A percentile compares a stretch with the other conserved stretches of the same genome.
These are phyloP conservation scores for Raphanus hybrid DNA, from an alignment of 441 rosid genomes.

Conservation along the genomic window DNA sequence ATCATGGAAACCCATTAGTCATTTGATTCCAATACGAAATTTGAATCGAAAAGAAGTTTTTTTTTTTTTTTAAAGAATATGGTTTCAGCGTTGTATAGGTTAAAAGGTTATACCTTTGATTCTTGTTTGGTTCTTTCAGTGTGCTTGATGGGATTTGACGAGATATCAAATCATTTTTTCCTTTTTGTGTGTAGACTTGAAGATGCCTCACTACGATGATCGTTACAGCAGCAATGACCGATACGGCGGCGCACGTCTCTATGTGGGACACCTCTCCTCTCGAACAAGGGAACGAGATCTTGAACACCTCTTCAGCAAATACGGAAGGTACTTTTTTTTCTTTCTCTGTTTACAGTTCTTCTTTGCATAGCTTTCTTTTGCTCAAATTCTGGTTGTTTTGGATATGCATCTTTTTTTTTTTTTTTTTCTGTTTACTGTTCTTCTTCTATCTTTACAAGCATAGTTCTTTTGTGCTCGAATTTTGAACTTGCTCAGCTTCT, in stretches of 20 bases:
- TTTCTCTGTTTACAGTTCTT: too few relatives aligned
- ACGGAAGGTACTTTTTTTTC: constrained; percentile 55
- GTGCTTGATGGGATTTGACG: too few relatives aligned
- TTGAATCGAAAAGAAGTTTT: not conserved
- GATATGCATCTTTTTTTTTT: not conserved
- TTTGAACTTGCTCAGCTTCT: not conserved
- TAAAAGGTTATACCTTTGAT: not conserved
- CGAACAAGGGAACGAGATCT: constrained; percentile 71
- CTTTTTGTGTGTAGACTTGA: constrained; percentile 23
- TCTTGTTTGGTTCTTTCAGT: not conserved
- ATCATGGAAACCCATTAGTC: too few relatives aligned
- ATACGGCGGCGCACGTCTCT: constrained; percentile 54
- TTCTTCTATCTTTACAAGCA: not conserved
- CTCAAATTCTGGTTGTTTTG: not conserved
- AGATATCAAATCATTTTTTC: not conserved
- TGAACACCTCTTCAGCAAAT: constrained; percentile 70
- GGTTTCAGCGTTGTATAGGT: not conserved
- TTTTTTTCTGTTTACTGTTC: too few relatives aligned
- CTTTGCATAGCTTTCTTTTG: not conserved
- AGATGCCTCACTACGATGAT: constrained; percentile 71
- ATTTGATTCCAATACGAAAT: too few relatives aligned
- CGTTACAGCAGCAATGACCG: constrained; percentile 42
- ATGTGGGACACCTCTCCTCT: constrained; percentile 64
- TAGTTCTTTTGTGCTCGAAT: not conserved
- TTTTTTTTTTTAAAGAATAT: not conserved